A percentile compares a stretch with the other conserved stretches of the same genome.
Evolutionary conservation across 1,139 yeast species (phyloP).

Genomic region (Candida sanyaensis): DNA sequence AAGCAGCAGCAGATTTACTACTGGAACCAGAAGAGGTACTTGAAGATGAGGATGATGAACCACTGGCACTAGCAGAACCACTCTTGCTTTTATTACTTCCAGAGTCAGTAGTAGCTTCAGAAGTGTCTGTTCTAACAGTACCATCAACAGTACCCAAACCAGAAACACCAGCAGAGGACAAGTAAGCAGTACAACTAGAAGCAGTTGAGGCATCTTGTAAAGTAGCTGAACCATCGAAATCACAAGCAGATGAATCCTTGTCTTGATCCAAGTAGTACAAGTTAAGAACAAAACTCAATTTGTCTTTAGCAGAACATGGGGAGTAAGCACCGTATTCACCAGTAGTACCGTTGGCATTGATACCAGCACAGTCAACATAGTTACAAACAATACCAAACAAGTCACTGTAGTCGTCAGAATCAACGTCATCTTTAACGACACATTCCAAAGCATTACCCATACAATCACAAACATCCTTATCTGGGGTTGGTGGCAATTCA

Average conservation of each 20-base stretch:
- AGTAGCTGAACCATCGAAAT: slow-evolving; percentile 66
- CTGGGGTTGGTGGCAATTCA: slow-evolving; percentile 69
- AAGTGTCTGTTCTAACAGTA: slow-evolving; percentile 26
- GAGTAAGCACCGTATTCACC: slow-evolving; percentile 67
- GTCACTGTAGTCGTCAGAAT: slow-evolving; percentile 50
- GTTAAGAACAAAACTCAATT: slow-evolving; percentile 64
- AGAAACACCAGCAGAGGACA: slow-evolving; percentile 40
- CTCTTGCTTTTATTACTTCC: slow-evolving; percentile 24
- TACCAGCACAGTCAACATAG: slow-evolving; percentile 51
- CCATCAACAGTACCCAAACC: slow-evolving; percentile 42
- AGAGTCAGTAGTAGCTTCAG: slow-evolving; percentile 33
- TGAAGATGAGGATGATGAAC: slow-evolving; percentile 16
- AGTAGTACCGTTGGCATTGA: slow-evolving; percentile 57
- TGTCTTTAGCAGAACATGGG: slow-evolving; percentile 58
- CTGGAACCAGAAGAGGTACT: slow-evolving; percentile 12
- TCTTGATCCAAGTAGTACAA: slow-evolving; percentile 55
- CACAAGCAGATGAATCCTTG: slow-evolving; percentile 54
- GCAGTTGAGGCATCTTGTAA: slow-evolving; percentile 50
- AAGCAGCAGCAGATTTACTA: slow-evolving; percentile 19
- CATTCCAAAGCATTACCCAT: slow-evolving; percentile 49
- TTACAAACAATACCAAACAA: slow-evolving; percentile 57
- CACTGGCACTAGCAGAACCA: slow-evolving; percentile 18
- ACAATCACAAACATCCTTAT: slow-evolving; percentile 60
- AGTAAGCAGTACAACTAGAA: slow-evolving; percentile 50
- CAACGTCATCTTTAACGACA: slow-evolving; percentile 48